Evolutionary conservation across 2,329 filamentous ascomycete species (phyloP).

Genomic region (Venturia carpophila): DNA sequence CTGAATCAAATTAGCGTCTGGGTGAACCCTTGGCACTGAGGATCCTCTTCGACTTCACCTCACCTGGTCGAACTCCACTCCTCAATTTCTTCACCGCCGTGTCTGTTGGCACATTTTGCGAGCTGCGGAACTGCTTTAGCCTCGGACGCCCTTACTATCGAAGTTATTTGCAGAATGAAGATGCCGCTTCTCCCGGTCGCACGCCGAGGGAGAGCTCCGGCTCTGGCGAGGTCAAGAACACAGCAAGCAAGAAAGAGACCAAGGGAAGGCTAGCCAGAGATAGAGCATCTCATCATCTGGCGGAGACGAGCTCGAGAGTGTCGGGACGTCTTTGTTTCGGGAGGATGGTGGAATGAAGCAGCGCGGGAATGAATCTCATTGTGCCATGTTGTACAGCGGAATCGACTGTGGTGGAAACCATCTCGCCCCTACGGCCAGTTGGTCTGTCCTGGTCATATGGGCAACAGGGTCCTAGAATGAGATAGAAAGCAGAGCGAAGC

Average conservation of each 20-base stretch:
- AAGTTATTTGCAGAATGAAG: neutral
- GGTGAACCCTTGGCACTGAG: neutral
- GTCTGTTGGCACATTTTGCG: neutral
- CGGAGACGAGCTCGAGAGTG: neutral
- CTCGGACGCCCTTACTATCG: neutral
- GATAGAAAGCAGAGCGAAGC: neutral
- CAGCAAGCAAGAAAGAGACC: neutral
- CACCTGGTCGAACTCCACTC: neutral
- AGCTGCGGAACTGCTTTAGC: neutral
- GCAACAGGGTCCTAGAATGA: neutral
- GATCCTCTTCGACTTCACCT: neutral
- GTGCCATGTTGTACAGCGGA: neutral
- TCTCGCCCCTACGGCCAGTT: neutral
- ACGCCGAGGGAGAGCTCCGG: neutral
- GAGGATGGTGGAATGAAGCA: neutral
- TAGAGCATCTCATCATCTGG: neutral
- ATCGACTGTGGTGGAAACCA: neutral
- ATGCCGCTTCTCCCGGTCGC: neutral
- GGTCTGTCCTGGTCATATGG: neutral
- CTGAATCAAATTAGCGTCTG: neutral
- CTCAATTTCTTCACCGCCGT: neutral
- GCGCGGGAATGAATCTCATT: neutral
- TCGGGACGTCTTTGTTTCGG: neutral
- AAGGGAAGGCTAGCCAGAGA: neutral
- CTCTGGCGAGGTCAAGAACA: neutral